Percentiles rank a stretch among this genome's conserved stretches.
These are phyloP conservation scores for Populus nigra DNA, from an alignment of 345 rosid species.

Conservation along the genomic window DNA sequence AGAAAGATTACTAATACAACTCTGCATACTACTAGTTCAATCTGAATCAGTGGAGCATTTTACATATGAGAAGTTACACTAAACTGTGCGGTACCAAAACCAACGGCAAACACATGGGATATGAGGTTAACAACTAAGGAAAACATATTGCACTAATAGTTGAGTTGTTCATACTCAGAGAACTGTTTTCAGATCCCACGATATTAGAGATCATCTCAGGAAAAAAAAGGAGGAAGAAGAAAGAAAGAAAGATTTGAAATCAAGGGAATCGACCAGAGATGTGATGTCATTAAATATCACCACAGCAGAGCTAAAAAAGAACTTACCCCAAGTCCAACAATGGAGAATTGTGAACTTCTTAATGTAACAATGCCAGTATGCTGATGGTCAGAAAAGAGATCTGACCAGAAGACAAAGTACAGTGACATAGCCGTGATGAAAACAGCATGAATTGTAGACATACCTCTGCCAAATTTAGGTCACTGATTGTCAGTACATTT, in stretches of 20 bases:
- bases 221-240: background rate
- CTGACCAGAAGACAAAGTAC: conserved; percentile 32
- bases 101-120: background rate
- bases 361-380: conserved; percentile 21
- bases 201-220: background rate
- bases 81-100: background rate
- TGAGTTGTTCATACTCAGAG: background rate
- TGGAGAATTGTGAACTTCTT: conserved; percentile 23
- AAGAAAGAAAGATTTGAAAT: background rate
- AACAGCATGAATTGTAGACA: conserved; percentile 27
- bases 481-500: background rate
- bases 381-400: conserved; percentile 25
- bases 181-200: background rate
- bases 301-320: background rate
- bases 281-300: background rate
- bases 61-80: background rate
- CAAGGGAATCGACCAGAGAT: background rate
- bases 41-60: background rate
- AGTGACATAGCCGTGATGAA: conserved; percentile 26
- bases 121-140: background rate
- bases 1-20: background rate
- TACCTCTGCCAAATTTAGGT: conserved; percentile 17
- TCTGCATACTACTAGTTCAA: background rate
- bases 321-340: conserved; percentile 30
- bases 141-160: background rate